phyloP scores from a whole-genome alignment of 306 rosid genomes.

The Vigna hirtella region DNA sequence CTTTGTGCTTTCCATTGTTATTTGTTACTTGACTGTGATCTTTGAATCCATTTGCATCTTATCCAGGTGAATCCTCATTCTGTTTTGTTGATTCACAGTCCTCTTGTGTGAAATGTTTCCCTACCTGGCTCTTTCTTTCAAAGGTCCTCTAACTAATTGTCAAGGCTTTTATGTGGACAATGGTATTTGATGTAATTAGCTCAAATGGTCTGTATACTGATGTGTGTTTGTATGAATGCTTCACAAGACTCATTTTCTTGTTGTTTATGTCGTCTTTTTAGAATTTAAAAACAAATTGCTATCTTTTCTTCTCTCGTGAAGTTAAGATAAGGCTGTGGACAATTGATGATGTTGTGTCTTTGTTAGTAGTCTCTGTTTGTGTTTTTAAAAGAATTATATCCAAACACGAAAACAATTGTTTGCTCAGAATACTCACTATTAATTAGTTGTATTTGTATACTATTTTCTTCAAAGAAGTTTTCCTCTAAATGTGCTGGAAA shows the following conservation, averaged over 20 bases:
- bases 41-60: slow-evolving; percentile 7
- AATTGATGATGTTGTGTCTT: not conserved
- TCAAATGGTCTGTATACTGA: slow-evolving; percentile 1
- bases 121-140: slow-evolving; percentile 6
- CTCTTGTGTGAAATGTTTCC: not conserved
- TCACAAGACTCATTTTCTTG: not conserved
- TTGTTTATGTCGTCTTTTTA: slow-evolving; percentile 26
- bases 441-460: not conserved
- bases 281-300: not conserved
- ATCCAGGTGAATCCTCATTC: slow-evolving; percentile 25
- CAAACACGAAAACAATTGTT: slow-evolving; percentile 14
- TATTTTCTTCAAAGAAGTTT: not conserved
- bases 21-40: slow-evolving; percentile 23
- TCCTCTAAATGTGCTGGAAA: slow-evolving; percentile 23
- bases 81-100: slow-evolving; percentile 19
- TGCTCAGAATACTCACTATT: not conserved
- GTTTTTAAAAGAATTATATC: slow-evolving; percentile 5
- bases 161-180: slow-evolving; percentile 7
- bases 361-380: not conserved
- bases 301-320: not conserved
- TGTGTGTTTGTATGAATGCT: not conserved
- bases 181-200: slow-evolving; percentile 16
- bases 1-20: slow-evolving; percentile 20
- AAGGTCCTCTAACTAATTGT: slow-evolving; percentile 20
- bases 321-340: slow-evolving; percentile 3